Conservation (phyloP, 768 basidiomycete genomes). For the Boletus pseudo-olivaceus region DNA sequence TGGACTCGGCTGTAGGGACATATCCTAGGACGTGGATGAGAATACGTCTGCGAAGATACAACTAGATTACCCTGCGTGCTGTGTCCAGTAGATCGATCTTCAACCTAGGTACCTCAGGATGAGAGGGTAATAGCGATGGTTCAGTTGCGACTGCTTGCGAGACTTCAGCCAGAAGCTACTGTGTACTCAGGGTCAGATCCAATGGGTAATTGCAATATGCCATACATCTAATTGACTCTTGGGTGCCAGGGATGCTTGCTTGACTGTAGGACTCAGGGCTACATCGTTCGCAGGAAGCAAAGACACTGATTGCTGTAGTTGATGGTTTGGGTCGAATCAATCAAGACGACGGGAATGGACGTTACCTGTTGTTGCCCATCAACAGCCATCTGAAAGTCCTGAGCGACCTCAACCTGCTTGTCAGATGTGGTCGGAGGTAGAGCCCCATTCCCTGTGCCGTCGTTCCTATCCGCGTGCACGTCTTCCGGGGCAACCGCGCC, state of each 20-base stretch:
- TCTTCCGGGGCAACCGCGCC: not conserved
- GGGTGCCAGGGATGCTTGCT: conserved; percentile 11
- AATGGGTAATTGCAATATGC: conserved; percentile 6
- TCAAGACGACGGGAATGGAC: not conserved
- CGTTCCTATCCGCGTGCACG: not conserved
- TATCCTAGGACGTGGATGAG: conserved; percentile 14
- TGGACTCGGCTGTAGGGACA: conserved; percentile 18
- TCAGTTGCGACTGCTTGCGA: conserved; percentile 30
- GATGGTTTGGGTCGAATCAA: not conserved
- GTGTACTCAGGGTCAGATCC: conserved; percentile 17
- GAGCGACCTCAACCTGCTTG: not conserved
- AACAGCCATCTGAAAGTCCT: conserved; percentile 12
- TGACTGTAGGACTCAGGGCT: conserved; percentile 9
- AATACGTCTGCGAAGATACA: not conserved
- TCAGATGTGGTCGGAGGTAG: not conserved
- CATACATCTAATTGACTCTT: conserved; percentile 30
- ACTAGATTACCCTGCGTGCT: conserved; percentile 10
- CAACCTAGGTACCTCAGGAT: conserved; percentile 20
- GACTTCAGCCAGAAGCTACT: conserved; percentile 27
- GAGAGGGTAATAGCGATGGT: conserved; percentile 24
- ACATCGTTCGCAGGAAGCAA: not conserved
- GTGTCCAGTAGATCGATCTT: conserved; percentile 9
- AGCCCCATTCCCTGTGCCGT: not conserved
- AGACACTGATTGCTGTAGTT: conserved; percentile 4
- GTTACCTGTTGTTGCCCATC: conserved; percentile 23